Evolutionary conservation across 2,329 filamentous ascomycete genomes (phyloP).

Genomic region (Pseudonectria foliicola): DNA sequence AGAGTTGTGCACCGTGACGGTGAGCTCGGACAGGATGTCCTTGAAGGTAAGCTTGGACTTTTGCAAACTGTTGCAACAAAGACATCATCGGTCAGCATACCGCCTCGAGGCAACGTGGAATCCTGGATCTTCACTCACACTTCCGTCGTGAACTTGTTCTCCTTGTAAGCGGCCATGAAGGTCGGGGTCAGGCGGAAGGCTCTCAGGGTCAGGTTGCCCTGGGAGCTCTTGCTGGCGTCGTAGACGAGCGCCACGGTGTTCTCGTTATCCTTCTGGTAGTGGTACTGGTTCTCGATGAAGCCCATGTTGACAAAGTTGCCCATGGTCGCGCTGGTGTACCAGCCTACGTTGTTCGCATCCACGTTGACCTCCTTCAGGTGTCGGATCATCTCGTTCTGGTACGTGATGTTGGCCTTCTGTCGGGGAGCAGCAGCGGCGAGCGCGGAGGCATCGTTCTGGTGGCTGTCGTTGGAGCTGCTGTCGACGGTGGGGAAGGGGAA

Average conservation of each 20-base stretch:
- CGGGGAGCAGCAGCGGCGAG: conserved; percentile 82
- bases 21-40: conserved; percentile 87
- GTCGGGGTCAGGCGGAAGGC: conserved; percentile 82
- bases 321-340: conserved; percentile 98
- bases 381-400: conserved; percentile 96
- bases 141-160: conserved; percentile 95
- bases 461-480: conserved; percentile 57
- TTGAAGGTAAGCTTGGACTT: conserved; percentile 91
- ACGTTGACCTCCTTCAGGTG: conserved; percentile 96
- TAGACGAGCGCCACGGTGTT: conserved; percentile 83
- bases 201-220: conserved; percentile 81
- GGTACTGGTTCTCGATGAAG: conserved; percentile 96
- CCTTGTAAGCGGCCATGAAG: conserved; percentile 90
- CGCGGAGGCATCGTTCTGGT: conserved; percentile 68
- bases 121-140: conserved; percentile 50
- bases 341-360: conserved; percentile 94
- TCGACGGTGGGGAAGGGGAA: conserved; percentile 91
- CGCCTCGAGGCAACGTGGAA: neutral
- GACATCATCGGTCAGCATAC: conserved; percentile 11
- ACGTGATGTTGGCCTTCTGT: conserved; percentile 79
- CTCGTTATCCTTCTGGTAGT: conserved; percentile 95
- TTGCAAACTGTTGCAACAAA: conserved; percentile 58
- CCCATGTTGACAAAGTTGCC: conserved; percentile 94
- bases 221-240: conserved; percentile 90
- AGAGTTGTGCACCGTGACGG: conserved; percentile 88